Evolutionary conservation across 495 filamentous ascomycete species (phyloP), one percentile per base, ranked within the genome.

Genomic region (Hypoxylon crocopeplum): DNA sequence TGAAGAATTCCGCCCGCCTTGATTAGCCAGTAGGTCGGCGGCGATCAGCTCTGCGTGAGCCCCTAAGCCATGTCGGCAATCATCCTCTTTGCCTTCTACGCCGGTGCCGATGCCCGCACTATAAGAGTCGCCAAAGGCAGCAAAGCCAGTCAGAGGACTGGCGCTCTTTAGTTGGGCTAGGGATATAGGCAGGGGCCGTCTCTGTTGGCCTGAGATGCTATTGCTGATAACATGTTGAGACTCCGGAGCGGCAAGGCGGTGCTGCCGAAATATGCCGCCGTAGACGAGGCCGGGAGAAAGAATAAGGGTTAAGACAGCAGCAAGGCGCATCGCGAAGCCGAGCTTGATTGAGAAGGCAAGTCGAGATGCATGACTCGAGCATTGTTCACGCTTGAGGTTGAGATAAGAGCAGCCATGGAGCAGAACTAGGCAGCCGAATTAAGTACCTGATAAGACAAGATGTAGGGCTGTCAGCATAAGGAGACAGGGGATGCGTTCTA

Each of bases 91-190:
- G 40, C 64, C 69, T 16, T 71, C 57, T 50, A 72, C 41, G 27
- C 66, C 66, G 7, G 76, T 77, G 16, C 79, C 79, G 37, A 80
- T 78, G 17, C 79, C 78, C 2, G 78, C 73, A 24, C 72, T 75
- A 47, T 80, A 82, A 7, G 77, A 80, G 53, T 82, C 78, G 6
- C 79, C 79, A 29, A 80, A 64, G 11, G 77, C 71, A 41, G 69
- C 68, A 54, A 78, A 79, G 32, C 72, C 73, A 3, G 58, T 47
- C 11, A 36, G 25, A 8, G 30, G 8, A 5, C 12, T n/a, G 0
- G 21, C 10, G 5, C n/a, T 15, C 16, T 10, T 22, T 1, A 25
- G 12, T 13, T 39, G 42, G 16, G 2, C 13, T 22, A 15, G 32
- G 13, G 29, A 17, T 21, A 56, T 20, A 15, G 33, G 27, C 13